Evolutionary conservation across 2,329 filamentous ascomycete species (phyloP), one percentile per base, ranked within the genome.

Genomic region (Chaetothyriales sp.): DNA sequence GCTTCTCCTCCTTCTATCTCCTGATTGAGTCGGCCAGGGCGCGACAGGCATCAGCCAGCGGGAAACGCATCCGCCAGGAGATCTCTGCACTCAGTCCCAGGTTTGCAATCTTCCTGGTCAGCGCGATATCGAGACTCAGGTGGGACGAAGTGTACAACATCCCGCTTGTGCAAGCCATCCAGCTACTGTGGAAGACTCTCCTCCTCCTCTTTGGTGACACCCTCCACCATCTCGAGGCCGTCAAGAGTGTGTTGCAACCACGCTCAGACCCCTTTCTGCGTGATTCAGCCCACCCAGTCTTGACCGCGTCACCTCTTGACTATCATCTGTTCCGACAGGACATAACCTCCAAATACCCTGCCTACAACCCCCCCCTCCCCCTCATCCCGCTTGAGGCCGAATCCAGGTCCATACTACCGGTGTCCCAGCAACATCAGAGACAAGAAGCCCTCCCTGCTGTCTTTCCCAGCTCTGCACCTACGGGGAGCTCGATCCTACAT

Each of bases 311-410:
- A 1, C 92, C 92, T 4, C 72, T 98, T 9, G 92, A 98, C 63
- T 98, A 98, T 64, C 90, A 98, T 65, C 77, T 89, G 19, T 98
- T 98, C 64, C 83, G 92, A 37, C 90, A 95, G 66, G 92, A 98
- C 66, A 90, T 98, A 53, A 94, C 85, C 15, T 95, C 90, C 1
- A 98, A 98, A 69, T 98, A 98, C 65, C 92, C 92, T 9, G 86
- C 92, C 2, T 98, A 98, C 66, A 85, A 94, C 53, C 89, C 92
- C 2, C 92, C 92, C 2, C 83, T 81, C 50, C 84, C 87, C 1
- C 69, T 86, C 5, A 82, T 97, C 54, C 88, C 89, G 1, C 75
- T 97, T 13, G 90, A 97, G 65, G 78, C 86, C 18, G 89, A 95
- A 50, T 89, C 92, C 64, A 92, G 87, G 56, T 94, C 89, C 1